These are phyloP conservation scores for Fonsecaea nubica DNA, from an alignment of 2,329 filamentous ascomycete genomes.

Conservation along the genomic window DNA sequence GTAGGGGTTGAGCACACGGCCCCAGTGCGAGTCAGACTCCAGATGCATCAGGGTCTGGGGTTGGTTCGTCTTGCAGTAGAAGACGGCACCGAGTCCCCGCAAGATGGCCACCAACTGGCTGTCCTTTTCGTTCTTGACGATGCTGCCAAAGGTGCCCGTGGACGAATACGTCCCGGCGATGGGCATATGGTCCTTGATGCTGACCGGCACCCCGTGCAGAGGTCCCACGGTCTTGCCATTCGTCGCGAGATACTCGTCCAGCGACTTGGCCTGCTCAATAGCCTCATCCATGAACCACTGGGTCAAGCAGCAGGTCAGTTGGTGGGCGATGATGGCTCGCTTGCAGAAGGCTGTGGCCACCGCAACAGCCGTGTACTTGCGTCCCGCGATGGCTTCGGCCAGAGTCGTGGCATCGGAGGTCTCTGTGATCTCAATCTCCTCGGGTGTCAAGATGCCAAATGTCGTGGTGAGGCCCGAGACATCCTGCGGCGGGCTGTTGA, in stretches of 20 bases:
- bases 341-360: slow-evolving; percentile 54
- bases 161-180: slow-evolving; percentile 39
- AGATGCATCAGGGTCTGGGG: slow-evolving; percentile 45
- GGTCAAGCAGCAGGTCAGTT: slow-evolving; percentile 52
- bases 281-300: slow-evolving; percentile 61
- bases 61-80: slow-evolving; percentile 45
- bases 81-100: slow-evolving; percentile 43
- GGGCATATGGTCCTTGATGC: slow-evolving; percentile 56
- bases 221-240: slow-evolving; percentile 59
- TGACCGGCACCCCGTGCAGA: slow-evolving; percentile 67
- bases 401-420: slow-evolving; percentile 53
- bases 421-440: slow-evolving; percentile 58
- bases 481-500: slow-evolving; percentile 38
- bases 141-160: slow-evolving; percentile 25
- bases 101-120: slow-evolving; percentile 36
- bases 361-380: slow-evolving; percentile 33
- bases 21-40: slow-evolving; percentile 44
- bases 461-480: slow-evolving; percentile 58
- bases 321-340: slow-evolving; percentile 49
- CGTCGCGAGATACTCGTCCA: slow-evolving; percentile 54
- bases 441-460: slow-evolving; percentile 53
- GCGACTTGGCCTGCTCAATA: slow-evolving; percentile 53
- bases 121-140: slow-evolving; percentile 27
- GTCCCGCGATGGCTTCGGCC: slow-evolving; percentile 43
- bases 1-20: slow-evolving; percentile 59